phyloP scores from a whole-genome alignment of 345 rosid species.

The Arabidopsis suecica region DNA sequence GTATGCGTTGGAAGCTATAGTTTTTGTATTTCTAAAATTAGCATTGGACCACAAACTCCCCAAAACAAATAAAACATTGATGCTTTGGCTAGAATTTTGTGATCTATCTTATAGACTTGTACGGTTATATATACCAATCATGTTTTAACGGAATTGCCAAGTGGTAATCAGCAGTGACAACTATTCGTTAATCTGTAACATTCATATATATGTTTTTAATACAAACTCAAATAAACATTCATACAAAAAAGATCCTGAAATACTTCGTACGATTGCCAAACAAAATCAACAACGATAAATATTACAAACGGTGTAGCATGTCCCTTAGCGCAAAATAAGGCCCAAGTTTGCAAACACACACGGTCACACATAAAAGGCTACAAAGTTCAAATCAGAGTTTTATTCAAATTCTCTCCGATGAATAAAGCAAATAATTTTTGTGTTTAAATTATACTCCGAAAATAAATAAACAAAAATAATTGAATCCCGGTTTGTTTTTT shows the following conservation, averaged over 20 bases:
- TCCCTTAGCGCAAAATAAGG: slow-evolving; percentile 22
- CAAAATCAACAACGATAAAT: background rate
- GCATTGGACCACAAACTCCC: background rate
- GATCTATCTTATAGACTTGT: too few species aligned
- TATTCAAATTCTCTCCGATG: slow-evolving; percentile 21
- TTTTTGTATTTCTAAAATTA: background rate
- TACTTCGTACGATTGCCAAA: background rate
- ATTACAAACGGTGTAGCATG: slow-evolving; percentile 34
- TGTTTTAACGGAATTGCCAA: too few species aligned
- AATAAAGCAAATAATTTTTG: slow-evolving; percentile 13
- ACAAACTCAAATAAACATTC: too few species aligned
- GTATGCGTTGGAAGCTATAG: background rate
- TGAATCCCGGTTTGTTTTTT: slow-evolving; percentile 1
- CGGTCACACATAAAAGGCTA: slow-evolving; percentile 8
- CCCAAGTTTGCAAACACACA: slow-evolving; percentile 28
- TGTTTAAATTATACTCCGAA: slow-evolving; percentile 1
- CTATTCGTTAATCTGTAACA: too few species aligned
- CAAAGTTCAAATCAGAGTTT: background rate
- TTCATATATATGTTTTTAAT: too few species aligned
- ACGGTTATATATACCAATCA: too few species aligned
- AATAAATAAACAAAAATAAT: background rate
- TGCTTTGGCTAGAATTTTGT: background rate
- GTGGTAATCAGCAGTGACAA: too few species aligned
- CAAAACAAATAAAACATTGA: background rate
- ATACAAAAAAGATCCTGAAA: background rate